A percentile compares a stretch with the other conserved stretches of the same genome.
Evolutionary conservation across 2,329 filamentous ascomycete species (phyloP).

Genomic region (Aspergillus vadensis): DNA sequence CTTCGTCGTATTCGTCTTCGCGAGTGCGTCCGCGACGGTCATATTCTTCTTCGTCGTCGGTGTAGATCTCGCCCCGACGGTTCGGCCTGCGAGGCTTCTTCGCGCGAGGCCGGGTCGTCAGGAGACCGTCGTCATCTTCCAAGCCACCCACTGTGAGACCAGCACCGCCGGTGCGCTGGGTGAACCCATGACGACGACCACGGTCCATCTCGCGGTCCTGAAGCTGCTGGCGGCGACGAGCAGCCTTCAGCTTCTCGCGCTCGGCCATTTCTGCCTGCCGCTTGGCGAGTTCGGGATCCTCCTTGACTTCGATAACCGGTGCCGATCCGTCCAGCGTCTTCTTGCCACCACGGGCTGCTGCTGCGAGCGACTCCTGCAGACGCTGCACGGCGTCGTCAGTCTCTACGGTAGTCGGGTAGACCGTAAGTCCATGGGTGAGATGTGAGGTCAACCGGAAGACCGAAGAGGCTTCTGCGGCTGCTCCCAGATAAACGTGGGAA

Average conservation of each 20-base stretch:
- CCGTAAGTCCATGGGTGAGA: slow-evolving; percentile 60
- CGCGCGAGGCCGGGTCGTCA: slow-evolving; percentile 43
- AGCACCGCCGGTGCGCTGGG: slow-evolving; percentile 47
- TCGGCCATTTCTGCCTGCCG: slow-evolving; percentile 62
- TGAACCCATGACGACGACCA: slow-evolving; percentile 51
- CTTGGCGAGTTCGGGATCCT: slow-evolving; percentile 64
- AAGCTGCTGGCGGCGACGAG: slow-evolving; percentile 58
- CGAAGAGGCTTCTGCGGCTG: slow-evolving; percentile 58
- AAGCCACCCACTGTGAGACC: slow-evolving; percentile 59
- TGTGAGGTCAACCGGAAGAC: slow-evolving; percentile 65
- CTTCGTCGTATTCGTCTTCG: slow-evolving; percentile 80
- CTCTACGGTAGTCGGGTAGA: slow-evolving; percentile 58
- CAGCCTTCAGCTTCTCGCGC: slow-evolving; percentile 57
- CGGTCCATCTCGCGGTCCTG: slow-evolving; percentile 58
- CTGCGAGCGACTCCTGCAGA: slow-evolving; percentile 62
- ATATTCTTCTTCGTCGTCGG: slow-evolving; percentile 53
- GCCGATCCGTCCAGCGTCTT: slow-evolving; percentile 54
- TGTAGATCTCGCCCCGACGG: slow-evolving; percentile 52
- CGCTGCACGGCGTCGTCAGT: slow-evolving; percentile 63
- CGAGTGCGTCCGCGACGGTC: slow-evolving; percentile 53
- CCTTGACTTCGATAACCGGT: slow-evolving; percentile 60
- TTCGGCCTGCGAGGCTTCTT: slow-evolving; percentile 43
- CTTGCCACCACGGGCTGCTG: slow-evolving; percentile 56
- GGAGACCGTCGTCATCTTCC: slow-evolving; percentile 58
- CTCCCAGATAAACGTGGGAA: slow-evolving; percentile 65